Conservation (phyloP, 2,329 filamentous ascomycete genomes). For the Aquanectria penicillioides region DNA sequence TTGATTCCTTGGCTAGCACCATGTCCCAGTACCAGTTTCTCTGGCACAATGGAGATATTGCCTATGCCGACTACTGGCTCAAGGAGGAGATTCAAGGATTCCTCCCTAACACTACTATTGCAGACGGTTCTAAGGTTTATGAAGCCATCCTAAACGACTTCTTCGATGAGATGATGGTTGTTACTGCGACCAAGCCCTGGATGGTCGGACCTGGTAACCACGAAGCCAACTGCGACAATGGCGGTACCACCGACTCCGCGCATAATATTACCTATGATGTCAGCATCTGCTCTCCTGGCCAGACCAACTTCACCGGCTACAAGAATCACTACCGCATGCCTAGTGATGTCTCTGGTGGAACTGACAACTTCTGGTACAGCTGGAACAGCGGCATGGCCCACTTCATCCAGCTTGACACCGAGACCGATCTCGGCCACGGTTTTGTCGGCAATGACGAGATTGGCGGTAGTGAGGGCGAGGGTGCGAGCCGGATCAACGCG, state of each 20-base stretch:
- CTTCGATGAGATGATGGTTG: constrained; percentile 51
- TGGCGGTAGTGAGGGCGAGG: constrained; percentile 40
- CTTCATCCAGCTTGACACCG: constrained; percentile 47
- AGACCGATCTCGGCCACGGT: constrained; percentile 27
- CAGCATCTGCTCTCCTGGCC: constrained; percentile 58
- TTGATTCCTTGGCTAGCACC: constrained; percentile 59
- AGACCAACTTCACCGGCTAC: constrained; percentile 69
- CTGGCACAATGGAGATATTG: constrained; percentile 64
- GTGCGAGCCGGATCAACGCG: constrained; percentile 59
- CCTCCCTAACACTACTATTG: constrained; percentile 54
- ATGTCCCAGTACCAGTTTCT: constrained; percentile 65
- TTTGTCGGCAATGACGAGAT: constrained; percentile 38
- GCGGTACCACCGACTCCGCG: constrained; percentile 43
- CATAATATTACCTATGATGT: not conserved
- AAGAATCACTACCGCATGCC: constrained; percentile 66
- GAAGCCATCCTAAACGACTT: constrained; percentile 66
- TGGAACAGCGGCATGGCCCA: constrained; percentile 43
- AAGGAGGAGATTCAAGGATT: constrained; percentile 30
- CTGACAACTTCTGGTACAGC: constrained; percentile 38
- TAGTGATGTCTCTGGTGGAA: constrained; percentile 46
- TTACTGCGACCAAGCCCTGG: constrained; percentile 63
- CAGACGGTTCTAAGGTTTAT: constrained; percentile 60
- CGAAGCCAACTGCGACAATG: constrained; percentile 62
- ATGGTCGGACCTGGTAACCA: constrained; percentile 59
- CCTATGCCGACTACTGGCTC: constrained; percentile 67